Percentiles rank a stretch among this genome's conserved stretches.
Evolutionary conservation across 2,329 filamentous ascomycete species (phyloP).

Genomic region (Penicillium nordicum): DNA sequence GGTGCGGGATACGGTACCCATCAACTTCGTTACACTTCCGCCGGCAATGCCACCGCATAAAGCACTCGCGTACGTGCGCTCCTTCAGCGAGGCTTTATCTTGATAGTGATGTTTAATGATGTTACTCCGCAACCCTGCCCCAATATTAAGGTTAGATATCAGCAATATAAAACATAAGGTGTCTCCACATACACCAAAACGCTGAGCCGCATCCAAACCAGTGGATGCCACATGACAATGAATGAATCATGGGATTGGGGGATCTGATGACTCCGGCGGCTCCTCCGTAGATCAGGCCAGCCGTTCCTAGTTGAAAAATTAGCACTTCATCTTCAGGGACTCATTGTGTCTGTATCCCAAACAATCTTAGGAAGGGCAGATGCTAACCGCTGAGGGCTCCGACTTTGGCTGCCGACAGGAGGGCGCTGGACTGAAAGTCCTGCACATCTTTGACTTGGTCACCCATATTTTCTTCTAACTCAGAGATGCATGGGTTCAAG

Average conservation of each 20-base stretch:
- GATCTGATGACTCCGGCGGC: slow-evolving; percentile 69
- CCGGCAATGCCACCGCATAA: slow-evolving; percentile 68
- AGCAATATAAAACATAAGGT: background rate
- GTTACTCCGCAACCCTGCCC: slow-evolving; percentile 40
- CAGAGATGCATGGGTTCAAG: slow-evolving; percentile 8
- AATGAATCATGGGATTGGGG: slow-evolving; percentile 64
- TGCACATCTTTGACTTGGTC: slow-evolving; percentile 16
- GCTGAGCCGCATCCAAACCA: slow-evolving; percentile 75
- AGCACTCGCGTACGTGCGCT: slow-evolving; percentile 65
- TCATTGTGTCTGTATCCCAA: background rate
- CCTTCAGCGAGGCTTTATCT: slow-evolving; percentile 52
- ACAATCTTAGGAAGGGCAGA: slow-evolving; percentile 1
- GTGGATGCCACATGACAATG: slow-evolving; percentile 69
- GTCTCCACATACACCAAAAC: slow-evolving; percentile 64
- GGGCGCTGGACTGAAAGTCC: slow-evolving; percentile 16
- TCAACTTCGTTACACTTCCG: slow-evolving; percentile 53
- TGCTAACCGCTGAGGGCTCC: slow-evolving; percentile 58
- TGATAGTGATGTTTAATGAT: slow-evolving; percentile 49
- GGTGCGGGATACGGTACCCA: slow-evolving; percentile 42
- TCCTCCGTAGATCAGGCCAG: slow-evolving; percentile 63
- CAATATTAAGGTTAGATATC: slow-evolving; percentile 5
- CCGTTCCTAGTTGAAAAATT: slow-evolving; percentile 25
- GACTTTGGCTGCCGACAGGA: slow-evolving; percentile 52
- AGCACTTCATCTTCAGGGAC: background rate
- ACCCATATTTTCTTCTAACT: slow-evolving; percentile 28